phyloP scores from a whole-genome alignment of 805 yeast species.

The Candida ficus region DNA sequence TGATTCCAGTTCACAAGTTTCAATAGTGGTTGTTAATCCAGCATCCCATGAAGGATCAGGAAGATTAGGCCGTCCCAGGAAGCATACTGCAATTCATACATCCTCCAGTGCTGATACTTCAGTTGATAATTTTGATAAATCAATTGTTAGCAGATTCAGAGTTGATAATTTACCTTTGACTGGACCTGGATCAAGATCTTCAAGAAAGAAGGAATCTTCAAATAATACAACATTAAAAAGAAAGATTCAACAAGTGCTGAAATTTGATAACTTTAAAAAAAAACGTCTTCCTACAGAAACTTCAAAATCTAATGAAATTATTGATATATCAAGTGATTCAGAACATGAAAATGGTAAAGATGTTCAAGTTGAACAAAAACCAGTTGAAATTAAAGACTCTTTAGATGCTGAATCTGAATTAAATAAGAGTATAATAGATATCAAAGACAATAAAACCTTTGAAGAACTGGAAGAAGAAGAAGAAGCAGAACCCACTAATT shows the following conservation, averaged over 20 bases:
- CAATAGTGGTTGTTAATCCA: constrained; percentile 26
- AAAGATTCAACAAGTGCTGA: constrained; percentile 8
- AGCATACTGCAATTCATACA: constrained; percentile 1
- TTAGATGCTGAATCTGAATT: too few relatives aligned
- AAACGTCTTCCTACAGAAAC: not conserved
- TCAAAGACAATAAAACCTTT: not conserved
- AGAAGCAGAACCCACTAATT: not conserved
- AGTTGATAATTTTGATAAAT: constrained; percentile 18
- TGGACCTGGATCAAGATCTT: constrained; percentile 27
- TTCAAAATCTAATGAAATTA: not conserved
- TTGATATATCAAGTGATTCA: constrained; percentile 4
- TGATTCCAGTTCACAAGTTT: constrained; percentile 19
- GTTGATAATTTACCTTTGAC: constrained; percentile 21
- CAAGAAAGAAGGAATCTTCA: constrained; percentile 11
- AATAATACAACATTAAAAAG: constrained; percentile 3
- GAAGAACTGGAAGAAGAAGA: too few relatives aligned
- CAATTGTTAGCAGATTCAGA: constrained; percentile 22
- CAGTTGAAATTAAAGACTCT: too few relatives aligned
- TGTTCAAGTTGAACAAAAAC: too few relatives aligned
- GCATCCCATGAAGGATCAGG: constrained; percentile 20
- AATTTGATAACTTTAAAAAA: constrained; percentile 6
- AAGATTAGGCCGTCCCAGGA: constrained; percentile 25
- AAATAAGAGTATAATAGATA: too few relatives aligned
- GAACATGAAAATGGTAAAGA: not conserved
- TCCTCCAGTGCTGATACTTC: constrained; percentile 9